phyloP scores from a whole-genome alignment of 2,329 filamentous ascomycete species.

The Cyclaneusma minus region DNA sequence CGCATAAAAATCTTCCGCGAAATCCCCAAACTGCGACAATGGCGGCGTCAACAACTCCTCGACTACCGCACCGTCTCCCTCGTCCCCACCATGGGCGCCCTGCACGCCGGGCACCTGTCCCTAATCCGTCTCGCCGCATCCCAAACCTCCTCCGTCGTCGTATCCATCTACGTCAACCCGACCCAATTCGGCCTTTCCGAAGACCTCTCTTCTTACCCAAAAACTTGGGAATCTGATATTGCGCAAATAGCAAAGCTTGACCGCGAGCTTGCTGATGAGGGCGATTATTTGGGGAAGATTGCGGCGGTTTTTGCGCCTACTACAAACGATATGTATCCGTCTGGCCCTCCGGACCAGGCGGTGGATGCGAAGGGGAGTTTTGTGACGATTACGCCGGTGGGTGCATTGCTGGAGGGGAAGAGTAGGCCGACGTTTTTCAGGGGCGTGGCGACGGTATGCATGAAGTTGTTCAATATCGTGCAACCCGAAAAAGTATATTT shows the following conservation, averaged over 20 bases:
- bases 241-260: slow-evolving; percentile 52
- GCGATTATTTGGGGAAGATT: slow-evolving; percentile 46
- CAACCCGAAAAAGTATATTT: slow-evolving; percentile 73
- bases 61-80: slow-evolving; percentile 64
- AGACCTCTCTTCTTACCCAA: slow-evolving; percentile 77
- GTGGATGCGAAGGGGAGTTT: slow-evolving; percentile 72
- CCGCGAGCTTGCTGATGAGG: slow-evolving; percentile 49
- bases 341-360: slow-evolving; percentile 57
- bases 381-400: slow-evolving; percentile 76
- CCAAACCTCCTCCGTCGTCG: slow-evolving; percentile 75
- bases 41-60: slow-evolving; percentile 49
- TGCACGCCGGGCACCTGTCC: slow-evolving; percentile 83
- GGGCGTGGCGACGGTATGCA: slow-evolving; percentile 90
- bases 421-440: slow-evolving; percentile 90
- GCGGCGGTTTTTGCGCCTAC: slow-evolving; percentile 76
- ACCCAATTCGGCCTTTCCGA: slow-evolving; percentile 87
- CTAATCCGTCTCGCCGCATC: slow-evolving; percentile 70
- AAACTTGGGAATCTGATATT: slow-evolving; percentile 72
- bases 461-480: slow-evolving; percentile 81
- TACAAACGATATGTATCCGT: slow-evolving; percentile 77
- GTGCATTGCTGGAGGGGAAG: slow-evolving; percentile 66
- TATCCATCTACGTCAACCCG: slow-evolving; percentile 91
- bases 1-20: slow-evolving; percentile 61
- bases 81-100: slow-evolving; percentile 93
- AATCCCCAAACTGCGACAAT: slow-evolving; percentile 53